A percentile compares a stretch with the other conserved stretches of the same genome.
Evolutionary conservation across 768 basidiomycete genomes (phyloP).

Genomic region (Pholiota molesta): DNA sequence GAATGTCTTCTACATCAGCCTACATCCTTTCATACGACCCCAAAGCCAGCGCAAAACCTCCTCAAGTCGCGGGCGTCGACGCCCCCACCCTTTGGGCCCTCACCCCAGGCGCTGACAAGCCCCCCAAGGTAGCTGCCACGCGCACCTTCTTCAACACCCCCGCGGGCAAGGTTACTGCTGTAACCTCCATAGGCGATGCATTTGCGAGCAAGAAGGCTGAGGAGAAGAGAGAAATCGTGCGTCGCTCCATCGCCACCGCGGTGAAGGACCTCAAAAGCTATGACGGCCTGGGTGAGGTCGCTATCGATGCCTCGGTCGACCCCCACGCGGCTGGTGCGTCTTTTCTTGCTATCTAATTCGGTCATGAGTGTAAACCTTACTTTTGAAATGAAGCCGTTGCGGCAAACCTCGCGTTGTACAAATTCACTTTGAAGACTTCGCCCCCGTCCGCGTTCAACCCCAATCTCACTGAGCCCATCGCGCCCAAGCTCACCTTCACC

Average conservation of each 20-base stretch:
- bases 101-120: conserved; percentile 52
- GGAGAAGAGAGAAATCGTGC: conserved; percentile 63
- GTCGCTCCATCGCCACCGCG: conserved; percentile 72
- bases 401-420: conserved; percentile 73
- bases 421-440: conserved; percentile 78
- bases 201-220: conserved; percentile 48
- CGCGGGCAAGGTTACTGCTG: conserved; percentile 46
- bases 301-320: conserved; percentile 66
- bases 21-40: conserved; percentile 64
- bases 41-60: conserved; percentile 30
- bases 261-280: conserved; percentile 68
- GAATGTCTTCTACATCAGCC: conserved; percentile 59
- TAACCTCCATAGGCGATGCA: conserved; percentile 61
- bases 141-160: conserved; percentile 67
- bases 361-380: not conserved
- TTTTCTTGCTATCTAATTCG: not conserved
- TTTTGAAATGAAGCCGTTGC: conserved; percentile 62
- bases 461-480: conserved; percentile 51
- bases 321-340: conserved; percentile 76
- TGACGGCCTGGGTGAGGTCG: conserved; percentile 63
- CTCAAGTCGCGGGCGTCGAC: conserved; percentile 39
- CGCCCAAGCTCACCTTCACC: conserved; percentile 50
- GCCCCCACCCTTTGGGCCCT: conserved; percentile 53
- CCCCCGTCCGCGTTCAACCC: conserved; percentile 70
- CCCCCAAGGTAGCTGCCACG: conserved; percentile 62